These are phyloP conservation scores for Medicago arabica DNA, from an alignment of 306 rosid species.

Conservation along the genomic window DNA sequence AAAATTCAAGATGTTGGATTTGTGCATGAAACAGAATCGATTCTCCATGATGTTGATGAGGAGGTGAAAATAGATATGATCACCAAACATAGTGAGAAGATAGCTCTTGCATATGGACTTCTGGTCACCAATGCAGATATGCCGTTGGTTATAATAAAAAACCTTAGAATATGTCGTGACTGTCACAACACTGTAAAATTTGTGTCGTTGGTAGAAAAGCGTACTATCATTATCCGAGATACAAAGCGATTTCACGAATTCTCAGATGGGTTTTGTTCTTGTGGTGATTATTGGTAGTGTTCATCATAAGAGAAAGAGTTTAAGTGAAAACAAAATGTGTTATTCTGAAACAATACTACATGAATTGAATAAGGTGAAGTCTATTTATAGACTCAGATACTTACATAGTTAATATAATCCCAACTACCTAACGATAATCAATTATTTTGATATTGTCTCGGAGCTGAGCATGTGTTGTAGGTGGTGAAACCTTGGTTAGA, in stretches of 20 bases:
- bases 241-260: conserved; percentile 83
- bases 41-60: conserved; percentile 72
- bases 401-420: too few relatives aligned
- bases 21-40: conserved; percentile 62
- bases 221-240: conserved; percentile 67
- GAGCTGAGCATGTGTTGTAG: too few relatives aligned
- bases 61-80: conserved; percentile 71
- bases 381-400: too few relatives aligned
- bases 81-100: conserved; percentile 78
- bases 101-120: conserved; percentile 85
- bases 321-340: background rate
- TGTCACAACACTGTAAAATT: conserved; percentile 71
- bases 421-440: too few relatives aligned
- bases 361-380: background rate
- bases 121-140: conserved; percentile 50
- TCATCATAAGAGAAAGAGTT: background rate
- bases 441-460: too few relatives aligned
- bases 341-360: background rate
- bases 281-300: conserved; percentile 72
- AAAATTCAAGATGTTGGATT: conserved; percentile 65
- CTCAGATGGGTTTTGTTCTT: conserved; percentile 63
- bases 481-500: too few relatives aligned
- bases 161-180: conserved; percentile 76
- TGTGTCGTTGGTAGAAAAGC: conserved; percentile 64
- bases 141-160: conserved; percentile 66